phyloP scores from a whole-genome alignment of 768 basidiomycete genomes.

The Albatrellus ellisii region DNA sequence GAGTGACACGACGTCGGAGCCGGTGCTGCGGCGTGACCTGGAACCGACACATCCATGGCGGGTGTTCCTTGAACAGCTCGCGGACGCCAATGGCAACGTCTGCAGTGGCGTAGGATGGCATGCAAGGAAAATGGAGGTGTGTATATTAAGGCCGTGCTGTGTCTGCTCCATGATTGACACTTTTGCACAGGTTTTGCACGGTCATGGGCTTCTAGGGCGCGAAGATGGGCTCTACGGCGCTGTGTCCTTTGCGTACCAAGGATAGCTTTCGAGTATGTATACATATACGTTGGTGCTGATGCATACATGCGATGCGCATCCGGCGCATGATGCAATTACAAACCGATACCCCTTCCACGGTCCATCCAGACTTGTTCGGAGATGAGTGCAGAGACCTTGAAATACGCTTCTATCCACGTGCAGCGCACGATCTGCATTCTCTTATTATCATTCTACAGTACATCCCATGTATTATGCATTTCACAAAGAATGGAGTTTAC shows the following conservation, averaged over 20 bases:
- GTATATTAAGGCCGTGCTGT: slow-evolving; percentile 1
- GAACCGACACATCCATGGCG: slow-evolving; percentile 52
- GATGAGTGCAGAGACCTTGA: too few relatives aligned
- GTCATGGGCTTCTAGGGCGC: slow-evolving; percentile 80
- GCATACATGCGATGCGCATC: too few relatives aligned
- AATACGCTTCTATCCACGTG: too few relatives aligned
- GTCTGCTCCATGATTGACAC: slow-evolving; percentile 2
- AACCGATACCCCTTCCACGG: too few relatives aligned
- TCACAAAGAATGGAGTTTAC: too few relatives aligned
- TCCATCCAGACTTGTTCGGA: too few relatives aligned
- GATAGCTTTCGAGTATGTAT: too few relatives aligned
- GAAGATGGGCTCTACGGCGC: slow-evolving; percentile 93
- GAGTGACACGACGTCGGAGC: slow-evolving; percentile 16
- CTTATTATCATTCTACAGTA: too few relatives aligned
- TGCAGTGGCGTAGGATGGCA: slow-evolving; percentile 91
- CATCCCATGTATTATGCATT: too few relatives aligned
- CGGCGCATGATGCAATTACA: too few relatives aligned
- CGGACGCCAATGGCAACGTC: slow-evolving; percentile 80
- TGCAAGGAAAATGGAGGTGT: slow-evolving; percentile 70
- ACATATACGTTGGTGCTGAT: too few relatives aligned
- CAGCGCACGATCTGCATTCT: too few relatives aligned
- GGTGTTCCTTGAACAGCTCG: slow-evolving; percentile 54
- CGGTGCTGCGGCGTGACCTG: slow-evolving; percentile 27
- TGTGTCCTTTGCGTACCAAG: slow-evolving; percentile 89
- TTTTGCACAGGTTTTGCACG: slow-evolving; percentile 45